phyloP scores from a whole-genome alignment of 768 basidiomycete species.

The Termitomyces titanicus region DNA sequence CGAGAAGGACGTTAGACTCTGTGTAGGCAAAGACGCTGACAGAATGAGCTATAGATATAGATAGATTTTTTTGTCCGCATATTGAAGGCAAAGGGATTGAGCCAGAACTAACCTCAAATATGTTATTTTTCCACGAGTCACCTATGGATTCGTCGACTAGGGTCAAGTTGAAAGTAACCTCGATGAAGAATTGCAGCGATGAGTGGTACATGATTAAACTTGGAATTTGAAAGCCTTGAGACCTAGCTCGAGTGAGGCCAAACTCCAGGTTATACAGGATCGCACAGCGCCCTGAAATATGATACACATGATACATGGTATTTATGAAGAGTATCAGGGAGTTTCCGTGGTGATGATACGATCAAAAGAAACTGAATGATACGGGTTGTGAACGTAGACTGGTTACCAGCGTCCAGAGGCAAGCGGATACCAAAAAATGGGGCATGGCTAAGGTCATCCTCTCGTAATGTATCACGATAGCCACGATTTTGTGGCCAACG shows the following conservation, averaged over 20 bases:
- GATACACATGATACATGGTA: background rate
- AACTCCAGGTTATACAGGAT: background rate
- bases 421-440: too few species aligned
- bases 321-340: background rate
- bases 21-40: background rate
- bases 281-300: constrained; percentile 4
- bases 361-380: too few species aligned
- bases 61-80: background rate
- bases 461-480: too few species aligned
- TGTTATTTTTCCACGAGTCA: background rate
- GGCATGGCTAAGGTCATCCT: too few species aligned
- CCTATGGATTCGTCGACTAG: constrained; percentile 2
- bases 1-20: background rate
- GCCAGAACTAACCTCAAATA: background rate
- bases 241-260: background rate
- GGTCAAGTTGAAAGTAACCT: constrained; percentile 11
- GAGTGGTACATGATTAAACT: background rate
- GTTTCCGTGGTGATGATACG: background rate
- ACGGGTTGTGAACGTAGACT: too few species aligned
- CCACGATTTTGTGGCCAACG: too few species aligned
- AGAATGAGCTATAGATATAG: constrained; percentile 1
- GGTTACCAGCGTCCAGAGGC: too few species aligned
- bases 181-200: constrained; percentile 4
- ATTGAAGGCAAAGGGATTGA: background rate
- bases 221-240: background rate